Evolutionary conservation across 768 basidiomycete genomes (phyloP).

Genomic region (Boletus edulis): DNA sequence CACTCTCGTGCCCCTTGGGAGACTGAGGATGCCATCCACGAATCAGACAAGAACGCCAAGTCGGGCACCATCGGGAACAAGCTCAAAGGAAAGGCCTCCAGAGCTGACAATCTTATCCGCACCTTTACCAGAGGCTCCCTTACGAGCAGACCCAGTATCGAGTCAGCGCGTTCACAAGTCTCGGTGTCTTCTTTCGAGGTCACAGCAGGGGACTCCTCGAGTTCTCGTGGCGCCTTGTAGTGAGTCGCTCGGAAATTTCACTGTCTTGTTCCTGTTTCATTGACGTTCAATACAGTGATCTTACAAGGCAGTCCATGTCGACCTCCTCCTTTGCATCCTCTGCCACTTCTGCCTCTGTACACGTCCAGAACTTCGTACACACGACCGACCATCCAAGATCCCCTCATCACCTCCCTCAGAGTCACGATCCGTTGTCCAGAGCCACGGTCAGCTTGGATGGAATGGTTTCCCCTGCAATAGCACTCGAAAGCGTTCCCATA

Average conservation of each 20-base stretch:
- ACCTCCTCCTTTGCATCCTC: conserved; percentile 45
- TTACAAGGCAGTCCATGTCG: conserved; percentile 62
- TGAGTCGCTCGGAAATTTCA: conserved; percentile 35
- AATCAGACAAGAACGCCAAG: conserved; percentile 39
- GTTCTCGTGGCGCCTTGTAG: conserved; percentile 56
- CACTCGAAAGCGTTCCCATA: background rate
- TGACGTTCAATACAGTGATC: conserved; percentile 39
- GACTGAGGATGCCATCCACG: conserved; percentile 50
- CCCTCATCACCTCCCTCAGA: conserved; percentile 6
- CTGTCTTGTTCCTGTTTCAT: background rate
- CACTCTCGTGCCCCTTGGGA: conserved; percentile 86
- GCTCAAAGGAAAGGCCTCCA: conserved; percentile 28
- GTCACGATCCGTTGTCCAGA: conserved; percentile 5
- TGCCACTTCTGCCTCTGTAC: conserved; percentile 10
- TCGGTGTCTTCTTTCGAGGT: conserved; percentile 62
- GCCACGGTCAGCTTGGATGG: conserved; percentile 8
- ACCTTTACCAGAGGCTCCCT: conserved; percentile 46
- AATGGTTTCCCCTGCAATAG: background rate
- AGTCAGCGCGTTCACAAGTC: conserved; percentile 54
- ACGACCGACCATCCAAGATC: conserved; percentile 6
- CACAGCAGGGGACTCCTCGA: conserved; percentile 47
- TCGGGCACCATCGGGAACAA: conserved; percentile 30
- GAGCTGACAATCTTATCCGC: conserved; percentile 40
- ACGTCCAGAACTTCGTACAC: conserved; percentile 44
- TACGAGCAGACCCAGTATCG: conserved; percentile 56